phyloP scores from a whole-genome alignment of 2,329 filamentous ascomycete species.

The Rachicladosporium sp. region DNA sequence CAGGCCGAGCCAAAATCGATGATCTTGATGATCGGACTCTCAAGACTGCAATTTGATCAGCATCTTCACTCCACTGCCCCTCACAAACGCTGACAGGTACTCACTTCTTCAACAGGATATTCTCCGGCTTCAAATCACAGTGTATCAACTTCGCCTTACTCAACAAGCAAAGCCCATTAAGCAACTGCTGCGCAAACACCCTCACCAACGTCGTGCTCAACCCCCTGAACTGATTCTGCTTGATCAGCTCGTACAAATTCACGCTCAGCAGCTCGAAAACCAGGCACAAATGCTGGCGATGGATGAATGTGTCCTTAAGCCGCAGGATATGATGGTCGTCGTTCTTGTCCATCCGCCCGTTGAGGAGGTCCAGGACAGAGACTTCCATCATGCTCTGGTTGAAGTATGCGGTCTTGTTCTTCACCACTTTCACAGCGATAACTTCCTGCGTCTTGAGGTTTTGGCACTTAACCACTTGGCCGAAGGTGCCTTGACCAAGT shows the following conservation, averaged over 20 bases:
- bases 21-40: conserved; percentile 98
- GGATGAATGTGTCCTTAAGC: conserved; percentile 95
- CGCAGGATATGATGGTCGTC: conserved; percentile 93
- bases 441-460: conserved; percentile 98
- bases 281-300: conserved; percentile 88
- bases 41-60: conserved; percentile 55
- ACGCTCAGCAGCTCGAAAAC: conserved; percentile 95
- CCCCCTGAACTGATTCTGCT: conserved; percentile 97
- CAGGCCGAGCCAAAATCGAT: conserved; percentile 99
- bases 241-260: conserved; percentile 96
- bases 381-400: conserved; percentile 99
- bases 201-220: conserved; percentile 92
- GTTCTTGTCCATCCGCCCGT: conserved; percentile 98
- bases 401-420: conserved; percentile 97
- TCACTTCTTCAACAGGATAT: conserved; percentile 92
- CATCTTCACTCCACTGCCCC: no score
- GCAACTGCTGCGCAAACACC: conserved; percentile 91
- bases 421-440: conserved; percentile 97
- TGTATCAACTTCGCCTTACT: conserved; percentile 97
- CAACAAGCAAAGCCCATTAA: conserved; percentile 81
- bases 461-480: conserved; percentile 97
- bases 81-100: no score
- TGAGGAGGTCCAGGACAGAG: conserved; percentile 89
- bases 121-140: conserved; percentile 96
- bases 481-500: conserved; percentile 91